phyloP scores from a whole-genome alignment of 352 stramenopile genomes.

The Saprolegnia diclina region DNA sequence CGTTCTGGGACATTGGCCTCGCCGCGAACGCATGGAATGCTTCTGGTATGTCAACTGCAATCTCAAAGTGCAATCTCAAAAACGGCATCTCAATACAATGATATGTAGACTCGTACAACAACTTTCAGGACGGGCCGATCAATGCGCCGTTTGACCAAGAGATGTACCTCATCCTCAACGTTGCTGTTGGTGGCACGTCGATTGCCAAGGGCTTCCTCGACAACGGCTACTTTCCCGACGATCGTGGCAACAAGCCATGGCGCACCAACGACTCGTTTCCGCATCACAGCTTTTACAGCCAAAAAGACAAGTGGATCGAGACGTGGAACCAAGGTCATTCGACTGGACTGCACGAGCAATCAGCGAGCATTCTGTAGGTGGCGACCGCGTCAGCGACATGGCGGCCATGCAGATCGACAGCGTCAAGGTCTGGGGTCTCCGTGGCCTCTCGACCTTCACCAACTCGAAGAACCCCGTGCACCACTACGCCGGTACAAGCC shows the following conservation, averaged over 20 bases:
- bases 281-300: conserved; percentile 10
- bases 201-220: conserved; percentile 24
- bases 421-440: conserved; percentile 25
- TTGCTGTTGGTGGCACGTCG: conserved; percentile 18
- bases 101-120: conserved; percentile 22
- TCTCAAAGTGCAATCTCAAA: not conserved
- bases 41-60: not conserved
- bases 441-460: conserved; percentile 16
- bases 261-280: conserved; percentile 23
- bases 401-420: conserved; percentile 24
- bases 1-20: conserved; percentile 24
- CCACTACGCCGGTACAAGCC: not conserved
- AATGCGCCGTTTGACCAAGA: conserved; percentile 25
- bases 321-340: conserved; percentile 12
- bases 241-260: conserved; percentile 12
- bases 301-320: conserved; percentile 15
- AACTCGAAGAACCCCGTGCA: conserved; percentile 22
- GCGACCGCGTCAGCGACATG: conserved; percentile 1
- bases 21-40: conserved; percentile 10
- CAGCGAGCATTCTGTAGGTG: not conserved
- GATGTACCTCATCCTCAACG: conserved; percentile 26
- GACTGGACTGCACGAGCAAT: too few relatives aligned
- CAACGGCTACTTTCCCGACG: conserved; percentile 17
- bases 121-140: conserved; percentile 19
- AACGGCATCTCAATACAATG: not conserved